Percentiles rank a stretch among this genome's conserved stretches.
Conservation (phyloP, 208 protist species). For the Wallacemonas sp. region DNA sequence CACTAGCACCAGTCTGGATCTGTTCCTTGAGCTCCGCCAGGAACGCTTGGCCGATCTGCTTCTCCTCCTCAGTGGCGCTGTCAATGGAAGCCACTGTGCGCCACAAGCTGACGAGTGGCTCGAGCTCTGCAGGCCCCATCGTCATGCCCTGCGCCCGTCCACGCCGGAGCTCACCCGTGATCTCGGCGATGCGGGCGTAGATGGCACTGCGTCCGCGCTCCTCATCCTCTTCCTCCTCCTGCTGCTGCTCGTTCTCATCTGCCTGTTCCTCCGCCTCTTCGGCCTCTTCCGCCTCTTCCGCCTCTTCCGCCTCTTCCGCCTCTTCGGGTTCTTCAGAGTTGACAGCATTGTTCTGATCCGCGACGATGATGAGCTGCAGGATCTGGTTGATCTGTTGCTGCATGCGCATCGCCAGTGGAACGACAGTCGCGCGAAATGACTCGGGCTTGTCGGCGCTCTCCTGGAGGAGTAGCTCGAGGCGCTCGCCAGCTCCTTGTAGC, state of each 20-base stretch:
- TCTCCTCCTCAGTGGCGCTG: slow-evolving; percentile 21
- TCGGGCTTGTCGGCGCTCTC: slow-evolving; percentile 6
- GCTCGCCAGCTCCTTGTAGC: slow-evolving; percentile 7
- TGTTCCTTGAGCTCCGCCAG: slow-evolving; percentile 21
- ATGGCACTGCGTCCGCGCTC: slow-evolving; percentile 2
- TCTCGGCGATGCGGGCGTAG: slow-evolving; percentile 34
- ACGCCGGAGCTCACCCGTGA: slow-evolving; percentile 30
- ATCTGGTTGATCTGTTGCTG: background rate
- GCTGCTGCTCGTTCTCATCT: background rate
- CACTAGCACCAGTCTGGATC: background rate
- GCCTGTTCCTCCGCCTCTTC: background rate
- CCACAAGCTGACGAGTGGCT: slow-evolving; percentile 28
- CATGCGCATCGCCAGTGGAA: slow-evolving; percentile 7
- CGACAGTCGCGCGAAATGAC: slow-evolving; percentile 3
- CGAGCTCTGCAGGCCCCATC: slow-evolving; percentile 25
- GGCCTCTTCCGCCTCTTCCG: background rate
- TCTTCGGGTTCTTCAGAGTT: background rate
- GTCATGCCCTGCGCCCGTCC: slow-evolving; percentile 17
- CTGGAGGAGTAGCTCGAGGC: slow-evolving; percentile 7
- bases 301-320: slow-evolving; percentile 7
- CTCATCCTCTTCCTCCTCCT: slow-evolving; percentile 7
- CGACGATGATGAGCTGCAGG: background rate
- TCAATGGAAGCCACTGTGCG: slow-evolving; percentile 29
- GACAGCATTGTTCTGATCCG: background rate
- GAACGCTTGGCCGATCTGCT: slow-evolving; percentile 25